Percentiles rank a stretch among this genome's conserved stretches.
Evolutionary conservation across 192 early-diverging fungal genomes (phyloP).

Genomic region (Phycomyces nitens): DNA sequence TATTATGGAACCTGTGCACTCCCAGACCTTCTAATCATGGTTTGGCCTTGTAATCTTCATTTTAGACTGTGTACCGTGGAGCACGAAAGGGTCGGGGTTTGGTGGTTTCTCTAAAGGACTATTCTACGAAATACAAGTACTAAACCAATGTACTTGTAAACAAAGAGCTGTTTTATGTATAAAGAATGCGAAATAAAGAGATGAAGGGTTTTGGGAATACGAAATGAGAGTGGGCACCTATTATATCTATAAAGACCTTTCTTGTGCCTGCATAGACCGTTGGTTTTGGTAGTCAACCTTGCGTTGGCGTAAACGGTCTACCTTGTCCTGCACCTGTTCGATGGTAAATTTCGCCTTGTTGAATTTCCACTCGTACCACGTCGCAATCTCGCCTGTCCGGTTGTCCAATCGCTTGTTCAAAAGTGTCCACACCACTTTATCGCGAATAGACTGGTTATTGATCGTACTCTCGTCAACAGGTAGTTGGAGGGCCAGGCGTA

Average conservation of each 20-base stretch:
- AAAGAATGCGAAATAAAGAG: too few species aligned
- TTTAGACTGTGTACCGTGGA: conserved; percentile 80
- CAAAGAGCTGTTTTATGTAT: too few species aligned
- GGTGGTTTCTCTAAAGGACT: conserved; percentile 95
- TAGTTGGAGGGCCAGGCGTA: conserved; percentile 25
- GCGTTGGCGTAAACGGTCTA: conserved; percentile 21
- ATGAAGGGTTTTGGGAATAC: too few species aligned
- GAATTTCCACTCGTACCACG: conserved; percentile 35
- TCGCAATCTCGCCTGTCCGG: conserved; percentile 30
- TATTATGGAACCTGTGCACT: too few species aligned
- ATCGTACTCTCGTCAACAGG: conserved; percentile 23
- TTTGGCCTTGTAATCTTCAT: too few species aligned
- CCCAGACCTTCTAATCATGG: too few species aligned
- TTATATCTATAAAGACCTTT: too few species aligned
- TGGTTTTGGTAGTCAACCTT: conserved; percentile 8
- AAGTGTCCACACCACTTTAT: not conserved
- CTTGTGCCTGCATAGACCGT: too few species aligned
- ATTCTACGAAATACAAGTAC: conserved; percentile 98
- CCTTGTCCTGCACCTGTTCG: conserved; percentile 23
- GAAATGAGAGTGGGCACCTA: too few species aligned
- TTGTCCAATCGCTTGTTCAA: conserved; percentile 8
- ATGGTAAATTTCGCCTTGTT: conserved; percentile 14
- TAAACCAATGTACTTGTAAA: conserved; percentile 32
- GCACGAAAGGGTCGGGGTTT: conserved; percentile 95
- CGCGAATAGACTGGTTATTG: conserved; percentile 3